Conservation (phyloP, 75 land plant species). For the Gnetum montanum region DNA sequence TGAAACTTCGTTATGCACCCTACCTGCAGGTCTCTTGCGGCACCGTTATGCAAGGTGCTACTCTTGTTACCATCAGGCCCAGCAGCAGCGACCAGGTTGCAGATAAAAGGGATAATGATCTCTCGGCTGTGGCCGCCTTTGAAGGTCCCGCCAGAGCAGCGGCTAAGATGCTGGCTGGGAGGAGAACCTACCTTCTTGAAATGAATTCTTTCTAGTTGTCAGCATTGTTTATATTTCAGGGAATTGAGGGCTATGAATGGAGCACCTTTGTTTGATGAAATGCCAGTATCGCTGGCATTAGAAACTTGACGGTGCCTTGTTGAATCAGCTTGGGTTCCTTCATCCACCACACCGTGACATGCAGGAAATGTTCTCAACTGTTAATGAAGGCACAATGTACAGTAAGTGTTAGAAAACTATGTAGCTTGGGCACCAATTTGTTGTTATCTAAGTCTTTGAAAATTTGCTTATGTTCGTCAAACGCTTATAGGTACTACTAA, state of each 20-base stretch:
- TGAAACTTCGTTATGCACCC: slow-evolving; percentile 42
- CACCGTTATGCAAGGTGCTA: slow-evolving; percentile 37
- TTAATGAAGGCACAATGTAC: not conserved
- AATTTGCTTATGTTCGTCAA: not conserved
- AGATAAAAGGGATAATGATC: slow-evolving; percentile 11
- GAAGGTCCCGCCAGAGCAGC: slow-evolving; percentile 22
- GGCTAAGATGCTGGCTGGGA: slow-evolving; percentile 6
- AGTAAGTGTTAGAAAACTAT: not conserved
- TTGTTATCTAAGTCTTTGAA: not conserved
- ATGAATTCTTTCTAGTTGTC: slow-evolving; percentile 40
- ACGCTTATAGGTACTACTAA: not conserved
- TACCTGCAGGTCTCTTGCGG: slow-evolving; percentile 30
- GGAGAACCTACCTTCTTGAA: slow-evolving; percentile 37
- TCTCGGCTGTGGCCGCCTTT: slow-evolving; percentile 14
- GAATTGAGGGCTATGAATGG: not conserved
- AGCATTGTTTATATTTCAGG: not conserved
- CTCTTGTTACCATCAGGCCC: slow-evolving; percentile 40
- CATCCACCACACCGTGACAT: not conserved
- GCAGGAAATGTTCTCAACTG: not conserved
- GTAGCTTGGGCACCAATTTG: not conserved
- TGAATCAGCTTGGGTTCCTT: not conserved
- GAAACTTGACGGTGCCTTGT: not conserved
- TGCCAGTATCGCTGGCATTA: not conserved
- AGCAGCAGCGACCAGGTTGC: not conserved
- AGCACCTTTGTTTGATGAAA: not conserved